Percentiles rank a stretch among this genome's conserved stretches.
Evolutionary conservation across 2,329 filamentous ascomycete species (phyloP).

Genomic region (Aspergillus pseudoviridinutans): DNA sequence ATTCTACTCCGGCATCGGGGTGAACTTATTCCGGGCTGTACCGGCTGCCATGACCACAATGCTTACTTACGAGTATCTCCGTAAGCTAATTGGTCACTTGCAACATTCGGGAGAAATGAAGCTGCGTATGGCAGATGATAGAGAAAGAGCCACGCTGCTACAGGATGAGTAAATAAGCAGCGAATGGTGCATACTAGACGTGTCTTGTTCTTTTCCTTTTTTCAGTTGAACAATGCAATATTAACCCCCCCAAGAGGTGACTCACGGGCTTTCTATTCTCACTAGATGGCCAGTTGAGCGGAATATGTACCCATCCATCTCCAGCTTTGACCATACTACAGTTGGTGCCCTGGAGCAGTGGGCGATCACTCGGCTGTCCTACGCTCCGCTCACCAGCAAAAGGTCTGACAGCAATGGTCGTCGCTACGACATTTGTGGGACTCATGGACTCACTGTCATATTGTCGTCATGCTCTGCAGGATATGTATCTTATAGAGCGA

Average conservation of each 20-base stretch:
- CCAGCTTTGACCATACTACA: not conserved
- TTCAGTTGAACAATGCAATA: not conserved
- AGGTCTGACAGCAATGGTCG: not conserved
- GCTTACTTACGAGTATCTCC: conserved; percentile 86
- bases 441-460: not conserved
- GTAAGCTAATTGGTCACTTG: conserved; percentile 50
- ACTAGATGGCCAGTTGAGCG: not conserved
- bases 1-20: conserved; percentile 96
- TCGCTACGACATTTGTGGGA: not conserved
- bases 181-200: not conserved
- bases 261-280: not conserved
- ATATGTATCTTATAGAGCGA: not conserved
- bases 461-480: not conserved
- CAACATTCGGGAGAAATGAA: conserved; percentile 49
- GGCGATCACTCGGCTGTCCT: not conserved
- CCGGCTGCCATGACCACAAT: conserved; percentile 96
- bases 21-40: conserved; percentile 93
- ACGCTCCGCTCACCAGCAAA: not conserved
- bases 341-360: not conserved
- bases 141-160: conserved; percentile 19
- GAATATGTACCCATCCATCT: not conserved
- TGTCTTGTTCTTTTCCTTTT: not conserved
- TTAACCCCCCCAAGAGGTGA: not conserved
- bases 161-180: conserved; percentile 3
- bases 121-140: conserved; percentile 18